Percentiles rank a stretch among this genome's conserved stretches.
phyloP scores from a whole-genome alignment of 2,329 filamentous ascomycete genomes.

The Cordyceps cateniannulata region DNA sequence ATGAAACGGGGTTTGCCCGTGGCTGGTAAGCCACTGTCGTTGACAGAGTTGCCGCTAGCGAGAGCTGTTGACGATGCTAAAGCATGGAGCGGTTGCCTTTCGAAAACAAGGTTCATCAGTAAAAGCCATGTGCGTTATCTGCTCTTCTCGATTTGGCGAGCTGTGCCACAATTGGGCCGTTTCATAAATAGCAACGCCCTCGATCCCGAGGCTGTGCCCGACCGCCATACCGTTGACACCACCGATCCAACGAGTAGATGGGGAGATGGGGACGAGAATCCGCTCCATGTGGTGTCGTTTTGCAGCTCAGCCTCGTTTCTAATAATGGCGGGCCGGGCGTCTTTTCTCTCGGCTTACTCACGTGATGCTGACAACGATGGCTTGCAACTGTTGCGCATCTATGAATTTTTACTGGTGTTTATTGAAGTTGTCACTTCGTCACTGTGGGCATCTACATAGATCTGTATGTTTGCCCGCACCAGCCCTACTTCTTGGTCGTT shows the following conservation, averaged over 20 bases:
- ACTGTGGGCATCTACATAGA: too few relatives aligned
- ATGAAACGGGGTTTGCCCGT: too few relatives aligned
- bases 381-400: too few relatives aligned
- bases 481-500: neutral
- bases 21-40: too few relatives aligned
- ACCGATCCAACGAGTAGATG: too few relatives aligned
- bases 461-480: too few relatives aligned
- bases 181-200: neutral
- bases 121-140: neutral
- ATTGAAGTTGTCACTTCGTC: too few relatives aligned
- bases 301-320: constrained; percentile 1
- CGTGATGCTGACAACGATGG: neutral
- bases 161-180: neutral
- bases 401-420: too few relatives aligned
- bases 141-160: neutral
- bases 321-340: neutral
- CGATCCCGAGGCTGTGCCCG: neutral
- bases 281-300: neutral
- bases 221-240: neutral
- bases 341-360: neutral
- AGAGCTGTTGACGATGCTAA: neutral
- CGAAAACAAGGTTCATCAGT: neutral
- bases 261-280: too few relatives aligned
- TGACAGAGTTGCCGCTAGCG: neutral
- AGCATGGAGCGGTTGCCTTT: neutral